Base-by-base conservation (phyloP, 2,329 filamentous ascomycete genomes). In the Colletotrichum abscissum region DNA sequence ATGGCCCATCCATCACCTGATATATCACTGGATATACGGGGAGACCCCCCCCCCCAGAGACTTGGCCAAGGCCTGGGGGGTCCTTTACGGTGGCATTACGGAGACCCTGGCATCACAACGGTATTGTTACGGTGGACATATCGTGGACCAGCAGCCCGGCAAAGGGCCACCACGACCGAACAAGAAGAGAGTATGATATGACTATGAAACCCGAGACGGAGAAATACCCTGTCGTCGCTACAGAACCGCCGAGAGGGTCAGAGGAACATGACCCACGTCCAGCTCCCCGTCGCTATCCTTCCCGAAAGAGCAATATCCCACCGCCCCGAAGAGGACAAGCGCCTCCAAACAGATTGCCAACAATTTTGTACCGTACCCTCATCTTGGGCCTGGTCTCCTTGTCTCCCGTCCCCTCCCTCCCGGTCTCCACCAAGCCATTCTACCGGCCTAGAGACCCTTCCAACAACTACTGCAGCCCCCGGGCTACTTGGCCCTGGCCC, bases 281-380 rank as follows among this genome's bases (percentile, higher is more conserved):
- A n/a, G 46, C 24, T 49, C 46, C 46, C 33, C 60, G 49, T 57
- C 30, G 16, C 72, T 75, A 63, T 72, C 72, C 78, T 78, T 75
- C 78, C 79, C 67, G 75, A 82, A 79, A 75, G 76, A 81, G 81
- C 78, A 78, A 74, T 74, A 77, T 79, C 66, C 76, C 73, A 73
- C 65, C 62, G 74, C 78, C 80, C 78, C 75, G 63, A 81, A 79
- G 76, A 76, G 81, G 80, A 76, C 76, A 82, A 79, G 81, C 80
- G 77, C 75, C 76, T 76, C 22, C 9, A 57, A 55, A 55, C 35
- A 74, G 52, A 60, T 72, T 72, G 63, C 46, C 58, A 60, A 60
- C 55, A 62, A 30, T 58, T 63, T 59, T 64, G 24, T 65, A 46
- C 49, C 56, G n/a, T 14, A 42, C 38, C 16, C 38, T 42, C 38